Evolutionary conservation across 2,329 filamentous ascomycete genomes (phyloP).

Genomic region (Fusarium metavorans): DNA sequence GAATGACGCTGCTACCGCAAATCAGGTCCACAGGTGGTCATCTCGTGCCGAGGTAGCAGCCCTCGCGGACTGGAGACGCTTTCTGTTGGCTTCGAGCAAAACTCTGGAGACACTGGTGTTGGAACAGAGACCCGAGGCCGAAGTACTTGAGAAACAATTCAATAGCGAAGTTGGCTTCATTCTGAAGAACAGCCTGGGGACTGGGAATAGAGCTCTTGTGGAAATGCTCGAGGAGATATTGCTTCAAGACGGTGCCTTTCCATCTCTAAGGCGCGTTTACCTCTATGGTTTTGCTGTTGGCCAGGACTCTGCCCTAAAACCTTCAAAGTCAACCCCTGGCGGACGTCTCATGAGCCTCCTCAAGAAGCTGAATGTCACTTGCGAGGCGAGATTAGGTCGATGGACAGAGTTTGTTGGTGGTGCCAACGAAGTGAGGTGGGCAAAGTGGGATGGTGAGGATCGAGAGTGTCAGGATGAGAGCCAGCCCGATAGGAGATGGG

Average conservation of each 20-base stretch:
- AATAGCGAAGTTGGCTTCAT: slow-evolving; percentile 20
- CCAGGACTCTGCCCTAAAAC: not conserved
- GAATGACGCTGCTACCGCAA: not conserved
- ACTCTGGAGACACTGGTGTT: slow-evolving; percentile 23
- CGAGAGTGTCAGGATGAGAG: not conserved
- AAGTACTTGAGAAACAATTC: slow-evolving; percentile 14
- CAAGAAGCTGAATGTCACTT: not conserved
- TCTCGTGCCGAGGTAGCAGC: not conserved
- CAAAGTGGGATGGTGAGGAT: not conserved
- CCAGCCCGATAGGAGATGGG: not conserved
- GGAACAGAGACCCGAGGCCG: slow-evolving; percentile 25
- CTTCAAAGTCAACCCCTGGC: not conserved
- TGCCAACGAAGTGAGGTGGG: not conserved
- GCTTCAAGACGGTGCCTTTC: not conserved
- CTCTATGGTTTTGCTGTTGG: slow-evolving; percentile 10
- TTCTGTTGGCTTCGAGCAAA: not conserved
- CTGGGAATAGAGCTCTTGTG: not conserved
- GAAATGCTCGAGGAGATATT: not conserved
- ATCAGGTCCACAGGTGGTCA: slow-evolving; percentile 26
- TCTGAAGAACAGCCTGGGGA: not conserved
- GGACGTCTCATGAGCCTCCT: not conserved
- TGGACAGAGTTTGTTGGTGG: not conserved
- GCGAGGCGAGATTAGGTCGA: not conserved
- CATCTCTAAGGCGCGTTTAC: not conserved
- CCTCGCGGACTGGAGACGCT: not conserved